Conservation (phyloP, 257 asterid genomes). For the Hygrophila difformis region DNA sequence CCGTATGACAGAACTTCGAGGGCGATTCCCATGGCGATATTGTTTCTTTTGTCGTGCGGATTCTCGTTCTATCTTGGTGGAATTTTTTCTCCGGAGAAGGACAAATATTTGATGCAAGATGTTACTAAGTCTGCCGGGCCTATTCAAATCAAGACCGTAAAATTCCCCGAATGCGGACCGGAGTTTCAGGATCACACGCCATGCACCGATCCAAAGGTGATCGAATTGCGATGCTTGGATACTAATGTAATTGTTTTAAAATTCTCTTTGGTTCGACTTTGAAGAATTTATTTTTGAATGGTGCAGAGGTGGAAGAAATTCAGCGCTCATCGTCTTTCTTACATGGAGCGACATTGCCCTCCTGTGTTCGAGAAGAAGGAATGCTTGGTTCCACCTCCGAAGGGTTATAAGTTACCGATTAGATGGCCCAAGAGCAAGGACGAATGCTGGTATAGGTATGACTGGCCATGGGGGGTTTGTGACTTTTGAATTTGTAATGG, state of each 20-base stretch:
- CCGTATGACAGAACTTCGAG: constrained; percentile 50
- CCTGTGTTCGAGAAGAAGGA: constrained; percentile 66
- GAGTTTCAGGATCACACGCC: constrained; percentile 91
- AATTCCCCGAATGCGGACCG: constrained; percentile 62
- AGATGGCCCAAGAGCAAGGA: constrained; percentile 83
- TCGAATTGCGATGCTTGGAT: neutral
- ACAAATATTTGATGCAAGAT: constrained; percentile 19
- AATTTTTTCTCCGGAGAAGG: constrained; percentile 66
- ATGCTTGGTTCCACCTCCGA: constrained; percentile 80
- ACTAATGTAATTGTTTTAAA: too few relatives aligned
- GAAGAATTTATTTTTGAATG: constrained; percentile 1
- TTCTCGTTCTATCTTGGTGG: constrained; percentile 96
- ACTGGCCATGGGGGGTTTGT: too few relatives aligned
- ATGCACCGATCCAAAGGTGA: constrained; percentile 96
- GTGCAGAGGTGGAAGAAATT: constrained; percentile 73
- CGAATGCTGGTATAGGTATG: constrained; percentile 88
- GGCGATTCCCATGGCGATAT: constrained; percentile 49
- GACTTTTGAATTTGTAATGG: too few relatives aligned
- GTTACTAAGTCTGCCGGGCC: constrained; percentile 27
- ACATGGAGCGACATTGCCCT: constrained; percentile 86
- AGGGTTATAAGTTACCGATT: constrained; percentile 63
- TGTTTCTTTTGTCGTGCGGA: constrained; percentile 74
- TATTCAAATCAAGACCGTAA: constrained; percentile 46
- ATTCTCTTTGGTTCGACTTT: too few relatives aligned
- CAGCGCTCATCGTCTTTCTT: constrained; percentile 50